Evolutionary conservation across 371 early-diverging fungal genomes (phyloP), one percentile per base, ranked within the genome.

Genomic region (Saksenaea vasiformis): DNA sequence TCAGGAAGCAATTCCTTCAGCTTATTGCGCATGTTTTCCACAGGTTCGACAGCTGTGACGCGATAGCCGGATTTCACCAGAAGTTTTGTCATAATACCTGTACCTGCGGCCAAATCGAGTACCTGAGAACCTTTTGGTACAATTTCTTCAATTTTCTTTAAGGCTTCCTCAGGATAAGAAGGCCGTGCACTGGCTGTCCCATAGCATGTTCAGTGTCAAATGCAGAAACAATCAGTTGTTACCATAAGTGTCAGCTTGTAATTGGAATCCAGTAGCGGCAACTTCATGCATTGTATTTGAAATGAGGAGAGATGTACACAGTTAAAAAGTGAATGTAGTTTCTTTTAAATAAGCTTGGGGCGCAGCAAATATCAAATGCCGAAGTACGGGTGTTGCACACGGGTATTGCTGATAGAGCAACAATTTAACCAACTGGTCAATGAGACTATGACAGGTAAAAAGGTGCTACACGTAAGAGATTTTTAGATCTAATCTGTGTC

Each of bases 1-100:
- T 64, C 47, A n/a, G 79, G 80, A 1, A 77, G 34, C 3, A 56
- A 10, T 0, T 57, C 56, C 0, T 37, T 36, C 26, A 84, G 54
- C 39, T 79, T 68, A 15, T 63, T 62, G 2, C 78, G 75, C 86
- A 85, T 85, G 9, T 55, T 67, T 3, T 69, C 73, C 1, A 72
- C 75, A 22, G 86, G 86, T 36, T 85, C 86, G 2, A 85, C 79
- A 1, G 82, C 79, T 2, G 74, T 74, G 0, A 82, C 62, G 1
- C 64, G 35, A 28, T 66, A 72, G 0, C 77, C 73, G 2, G 39
- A 24, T 10, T 64, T 54, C 0, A 64, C 68, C 4, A 82, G 62
- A 0, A 78, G 60, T 22, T 66, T 53, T 0, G 79, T 79, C 71
- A 82, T 74, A 26, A 76, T 79, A 11, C 82, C 82, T 0, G 82